A percentile compares a stretch with the other conserved stretches of the same genome.
Evolutionary conservation across 2,329 filamentous ascomycete species (phyloP).

Genomic region (Hypoxylon sp.): DNA sequence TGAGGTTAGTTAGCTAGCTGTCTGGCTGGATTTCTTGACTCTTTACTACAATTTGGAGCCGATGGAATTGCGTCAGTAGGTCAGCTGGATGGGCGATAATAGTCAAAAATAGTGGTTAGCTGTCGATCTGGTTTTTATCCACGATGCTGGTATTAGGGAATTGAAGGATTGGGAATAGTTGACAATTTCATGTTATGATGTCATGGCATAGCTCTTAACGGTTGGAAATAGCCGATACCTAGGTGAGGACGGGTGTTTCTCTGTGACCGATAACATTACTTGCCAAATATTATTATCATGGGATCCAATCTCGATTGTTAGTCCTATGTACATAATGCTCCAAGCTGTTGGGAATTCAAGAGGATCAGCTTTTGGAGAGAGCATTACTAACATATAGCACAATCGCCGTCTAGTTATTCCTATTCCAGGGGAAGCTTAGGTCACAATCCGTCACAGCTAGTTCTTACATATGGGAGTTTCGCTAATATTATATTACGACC

Average conservation of each 20-base stretch:
- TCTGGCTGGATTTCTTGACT: constrained; percentile 9
- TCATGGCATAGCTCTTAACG: constrained; percentile 25
- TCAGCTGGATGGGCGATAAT: constrained; percentile 30
- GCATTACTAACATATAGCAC: constrained; percentile 23
- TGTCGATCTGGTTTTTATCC: constrained; percentile 34
- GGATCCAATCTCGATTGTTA: constrained; percentile 30
- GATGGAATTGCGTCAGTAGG: constrained; percentile 43
- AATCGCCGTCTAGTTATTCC: constrained; percentile 13
- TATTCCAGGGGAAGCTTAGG: constrained; percentile 19
- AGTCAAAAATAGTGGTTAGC: constrained; percentile 30
- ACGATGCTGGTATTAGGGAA: constrained; percentile 20
- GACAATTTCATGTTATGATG: constrained; percentile 31
- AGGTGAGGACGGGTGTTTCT: constrained; percentile 20
- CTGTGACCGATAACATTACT: constrained; percentile 26
- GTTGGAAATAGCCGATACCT: constrained; percentile 21
- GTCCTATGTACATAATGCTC: constrained; percentile 5
- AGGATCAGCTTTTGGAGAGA: constrained; percentile 7
- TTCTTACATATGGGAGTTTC: constrained; percentile 30
- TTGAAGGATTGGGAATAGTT: constrained; percentile 3
- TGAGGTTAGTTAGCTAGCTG: background rate
- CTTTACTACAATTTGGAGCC: constrained; percentile 10
- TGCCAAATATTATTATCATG: constrained; percentile 33
- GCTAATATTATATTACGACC: constrained; percentile 12
- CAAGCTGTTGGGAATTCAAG: constrained; percentile 17
- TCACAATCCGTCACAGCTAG: constrained; percentile 18